Base-by-base conservation (phyloP, 768 basidiomycete species). In the Podaxis sp. region DNA sequence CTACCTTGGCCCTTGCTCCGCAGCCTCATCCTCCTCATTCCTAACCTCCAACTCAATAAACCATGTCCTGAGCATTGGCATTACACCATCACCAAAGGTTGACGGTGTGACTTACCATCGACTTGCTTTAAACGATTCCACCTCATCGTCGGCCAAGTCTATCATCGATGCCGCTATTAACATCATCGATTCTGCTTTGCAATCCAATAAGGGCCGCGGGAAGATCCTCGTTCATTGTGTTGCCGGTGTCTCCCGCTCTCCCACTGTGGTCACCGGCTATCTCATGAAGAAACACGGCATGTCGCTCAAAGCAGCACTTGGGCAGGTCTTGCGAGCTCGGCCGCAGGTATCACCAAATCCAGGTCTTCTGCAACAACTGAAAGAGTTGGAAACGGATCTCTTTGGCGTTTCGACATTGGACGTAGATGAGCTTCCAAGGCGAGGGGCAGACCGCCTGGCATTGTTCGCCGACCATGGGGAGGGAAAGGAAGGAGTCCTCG, bases 181-280 rank as follows among this genome's bases (percentile, higher is more conserved):
- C 5, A 70, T 77, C 30, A 78, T 79, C 65, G 69, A 76, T 28
- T 55, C 56, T 15, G 72, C 70, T 1, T 55, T 71, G n/a, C 52
- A 62, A 13, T 65, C 64, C 11, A 69, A 64, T 30, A 62, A 72
- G 17, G 72, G 69, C 7, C 67, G 54, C 19, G 76, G 77, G 40
- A 72, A 65, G 58, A 75, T 82, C 39, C 71, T 82, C 5, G 75
- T 82, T 0, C 81, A 82, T 60, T 82, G 81, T 67, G 73, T 72
- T 1, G 81, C 79, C 1, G 81, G 73, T 12, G 74, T 82, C 7
- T 82, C 79, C 2, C 78, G 81, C n/a, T 80, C 79, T 8, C 82
- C 80, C 1, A 77, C 71, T 8, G 63, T 82, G 44, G 72, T 81
- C 53, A 68, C 71, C 1, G 79, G 73, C 24, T 83, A 81, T 61